Percentiles rank a stretch among this genome's conserved stretches.
Conservation (phyloP, 139 green algal species). For the Pseudopediastrum boryanum region DNA sequence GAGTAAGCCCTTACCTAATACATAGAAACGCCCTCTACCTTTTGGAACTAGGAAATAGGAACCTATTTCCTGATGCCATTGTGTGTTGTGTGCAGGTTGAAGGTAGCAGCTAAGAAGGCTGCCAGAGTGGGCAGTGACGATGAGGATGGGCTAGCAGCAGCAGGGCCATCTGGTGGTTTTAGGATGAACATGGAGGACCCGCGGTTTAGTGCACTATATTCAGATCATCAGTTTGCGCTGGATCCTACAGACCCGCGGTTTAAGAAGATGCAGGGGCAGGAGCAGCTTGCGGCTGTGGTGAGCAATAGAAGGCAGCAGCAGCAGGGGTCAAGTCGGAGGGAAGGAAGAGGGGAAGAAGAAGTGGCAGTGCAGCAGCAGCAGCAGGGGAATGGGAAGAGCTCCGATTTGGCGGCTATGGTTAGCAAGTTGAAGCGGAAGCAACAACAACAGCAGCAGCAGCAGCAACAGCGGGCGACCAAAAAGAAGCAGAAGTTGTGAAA, state of each 20-base stretch:
- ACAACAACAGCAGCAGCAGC: constrained; percentile 16
- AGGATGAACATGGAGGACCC: constrained; percentile 72
- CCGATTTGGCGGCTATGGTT: too few species aligned
- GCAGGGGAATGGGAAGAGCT: constrained; percentile 3
- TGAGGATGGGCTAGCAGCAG: constrained; percentile 42
- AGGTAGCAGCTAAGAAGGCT: constrained; percentile 35
- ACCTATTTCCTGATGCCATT: too few species aligned
- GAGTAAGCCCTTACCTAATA: too few species aligned
- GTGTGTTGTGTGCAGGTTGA: too few species aligned
- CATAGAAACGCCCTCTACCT: too few species aligned
- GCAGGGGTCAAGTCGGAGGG: constrained; percentile 11
- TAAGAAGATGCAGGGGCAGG: constrained; percentile 40
- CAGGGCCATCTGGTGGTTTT: constrained; percentile 23
- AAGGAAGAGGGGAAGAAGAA: constrained; percentile 7
- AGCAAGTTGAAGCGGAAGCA: background rate
- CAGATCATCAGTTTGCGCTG: constrained; percentile 76
- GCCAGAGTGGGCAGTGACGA: constrained; percentile 44
- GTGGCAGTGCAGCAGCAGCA: constrained; percentile 16
- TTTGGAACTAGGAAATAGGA: too few species aligned
- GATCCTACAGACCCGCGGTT: constrained; percentile 93
- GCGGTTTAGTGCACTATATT: constrained; percentile 79
- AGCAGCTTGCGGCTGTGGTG: constrained; percentile 19
- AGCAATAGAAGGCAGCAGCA: constrained; percentile 26
- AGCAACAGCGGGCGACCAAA: too few species aligned
- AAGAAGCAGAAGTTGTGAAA: too few species aligned